Conservation (phyloP, 2,329 filamentous ascomycete genomes). For the Paraconiothyrium brasiliense region DNA sequence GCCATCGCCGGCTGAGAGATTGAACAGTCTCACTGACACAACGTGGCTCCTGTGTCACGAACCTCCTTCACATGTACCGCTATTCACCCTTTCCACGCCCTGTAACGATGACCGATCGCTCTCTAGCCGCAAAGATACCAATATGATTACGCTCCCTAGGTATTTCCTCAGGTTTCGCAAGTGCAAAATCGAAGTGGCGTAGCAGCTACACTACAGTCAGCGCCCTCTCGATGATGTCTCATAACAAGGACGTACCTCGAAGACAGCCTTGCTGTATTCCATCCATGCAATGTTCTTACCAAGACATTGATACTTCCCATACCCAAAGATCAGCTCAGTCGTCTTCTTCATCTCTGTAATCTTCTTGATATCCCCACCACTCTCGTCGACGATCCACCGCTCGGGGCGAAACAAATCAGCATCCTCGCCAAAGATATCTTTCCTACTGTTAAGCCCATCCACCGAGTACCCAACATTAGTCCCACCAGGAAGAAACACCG, state of each 20-base stretch:
- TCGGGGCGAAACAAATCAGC: slow-evolving; percentile 58
- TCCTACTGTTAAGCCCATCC: slow-evolving; percentile 31
- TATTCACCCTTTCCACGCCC: neutral
- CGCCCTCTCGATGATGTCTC: no score
- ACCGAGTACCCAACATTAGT: slow-evolving; percentile 39
- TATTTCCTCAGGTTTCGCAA: slow-evolving; percentile 27
- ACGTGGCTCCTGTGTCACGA: no score
- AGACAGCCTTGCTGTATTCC: slow-evolving; percentile 48
- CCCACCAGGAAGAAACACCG: slow-evolving; percentile 37
- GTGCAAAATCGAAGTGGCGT: slow-evolving; percentile 36
- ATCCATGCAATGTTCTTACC: slow-evolving; percentile 44
- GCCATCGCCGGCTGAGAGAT: no score
- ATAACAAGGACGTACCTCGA: slow-evolving; percentile 48
- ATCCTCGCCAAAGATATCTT: slow-evolving; percentile 46
- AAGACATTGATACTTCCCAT: slow-evolving; percentile 44
- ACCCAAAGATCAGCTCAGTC: slow-evolving; percentile 44
- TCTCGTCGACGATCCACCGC: slow-evolving; percentile 53
- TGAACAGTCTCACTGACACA: no score
- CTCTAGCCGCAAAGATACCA: neutral
- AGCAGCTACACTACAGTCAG: slow-evolving; percentile 21
- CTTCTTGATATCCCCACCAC: slow-evolving; percentile 16
- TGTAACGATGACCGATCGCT: neutral
- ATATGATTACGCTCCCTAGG: neutral
- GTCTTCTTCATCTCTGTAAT: slow-evolving; percentile 36
- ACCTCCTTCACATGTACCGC: no score